Base-by-base conservation (phyloP, 768 basidiomycete species). In the Russula abietina region DNA sequence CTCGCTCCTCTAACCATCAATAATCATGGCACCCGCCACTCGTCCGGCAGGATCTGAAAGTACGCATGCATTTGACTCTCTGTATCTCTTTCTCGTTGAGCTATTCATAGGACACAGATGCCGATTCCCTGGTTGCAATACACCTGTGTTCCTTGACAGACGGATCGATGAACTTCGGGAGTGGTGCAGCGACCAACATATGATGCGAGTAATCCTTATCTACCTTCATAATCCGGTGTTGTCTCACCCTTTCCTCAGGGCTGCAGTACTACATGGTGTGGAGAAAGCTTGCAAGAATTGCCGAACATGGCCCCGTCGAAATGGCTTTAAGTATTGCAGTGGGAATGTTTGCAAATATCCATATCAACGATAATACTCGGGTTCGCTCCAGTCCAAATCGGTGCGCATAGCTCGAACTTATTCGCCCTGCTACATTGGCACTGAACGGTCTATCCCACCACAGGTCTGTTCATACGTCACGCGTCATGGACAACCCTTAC, bases 151-250 rank as follows among this genome's bases (percentile, higher is more conserved):
- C 54, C 41, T 56, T 10, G 60, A 61, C 39, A n/a, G 28, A 26
- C 54, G 28, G 0, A 1, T 41, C 60, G 12, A 33, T 41, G 46
- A 55, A 26, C n/a, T n/a, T 30, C 38, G 60, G 36, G 60, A 61
- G 45, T 61, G 54, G 54, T 61, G 60, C 26, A 56, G 60, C 16
- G 26, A 39, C 1, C 4, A 24, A 16, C 60, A 61, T 19, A 61
- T 61, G 54, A 5, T 8, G 60, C 56, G 30, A n/a, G 33, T 16
- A 22, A 4, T 43, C 19, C 22, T 10, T 6, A 8, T 24, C 33
- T 46, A 33, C 16, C 14, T 32, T 38, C 38, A 46, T 33, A 8
- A 33, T 16, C 19, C 5, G 16, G 10, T 24, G 0, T 17, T 39
- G 43, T 10, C 48, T 56, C 11, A 55, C 45, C 6, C 16, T 39